Base-by-base conservation (phyloP, 1,284 basidiomycete species). In the Rhodotorula glutinis region DNA sequence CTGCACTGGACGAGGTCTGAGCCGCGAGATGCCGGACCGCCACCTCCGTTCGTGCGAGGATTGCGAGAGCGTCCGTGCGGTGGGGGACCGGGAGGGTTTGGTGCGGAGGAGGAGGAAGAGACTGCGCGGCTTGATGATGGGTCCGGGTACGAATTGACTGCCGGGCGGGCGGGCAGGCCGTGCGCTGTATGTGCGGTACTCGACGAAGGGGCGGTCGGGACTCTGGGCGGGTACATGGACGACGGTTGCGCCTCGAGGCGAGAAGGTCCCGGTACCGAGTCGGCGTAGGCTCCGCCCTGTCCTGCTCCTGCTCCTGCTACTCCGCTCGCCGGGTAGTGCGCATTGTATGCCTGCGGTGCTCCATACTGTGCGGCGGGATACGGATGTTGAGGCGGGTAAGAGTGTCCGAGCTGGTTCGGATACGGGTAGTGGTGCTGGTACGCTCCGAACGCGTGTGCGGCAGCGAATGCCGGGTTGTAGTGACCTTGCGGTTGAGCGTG, bases 1-100 rank as follows among this genome's bases (percentile, higher is more conserved):
- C 83, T 83, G 78, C 92, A 95, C 63, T 82, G 82, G 69, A 72
- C 75, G 66, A 60, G 16, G 25, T 46, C 25, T 40, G 51, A 38
- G 2, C 57, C 25, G 17, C 40, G 19, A 13, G n/a, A 14, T 10
- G 14, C 11, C 11, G n/a, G 49, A 27, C 49, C 23, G 41, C 60
- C 29, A 33, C 14, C 30, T 5, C 21, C 17, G 43, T 44, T 44
- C 43, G 43, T 53, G 8, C 43, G 40, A 40, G 25, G 29, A 17
- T 25, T 21, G 40, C 33, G 33, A 38, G 33, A 11, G 33, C 33
- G 33, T 38, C 33, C 33, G 33, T 5, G 7, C 7, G 33, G 33
- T 7, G 33, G 33, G 11, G 33, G 27, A 29, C n/a, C 23, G 8
- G 23, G 30, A 2, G 53, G 43, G 56, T 27, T 44, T 53, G 10